Conservation (phyloP, 1,284 basidiomycete species). For the Albatrellus sp. region DNA sequence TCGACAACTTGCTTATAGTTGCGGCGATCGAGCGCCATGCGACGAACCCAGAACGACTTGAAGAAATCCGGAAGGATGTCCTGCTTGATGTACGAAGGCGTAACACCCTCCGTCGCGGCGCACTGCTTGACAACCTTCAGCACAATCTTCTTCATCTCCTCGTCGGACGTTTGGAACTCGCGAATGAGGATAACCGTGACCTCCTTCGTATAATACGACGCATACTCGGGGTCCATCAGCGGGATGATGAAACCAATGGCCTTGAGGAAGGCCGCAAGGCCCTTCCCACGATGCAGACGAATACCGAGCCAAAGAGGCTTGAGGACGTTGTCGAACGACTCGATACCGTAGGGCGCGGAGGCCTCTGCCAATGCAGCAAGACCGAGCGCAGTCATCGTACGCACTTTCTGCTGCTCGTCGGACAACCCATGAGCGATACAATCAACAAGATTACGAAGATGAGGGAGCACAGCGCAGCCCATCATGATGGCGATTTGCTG, state of each 20-base stretch:
- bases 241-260: slow-evolving; percentile 99
- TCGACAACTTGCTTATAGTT: slow-evolving; percentile 98
- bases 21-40: slow-evolving; percentile 93
- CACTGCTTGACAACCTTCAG: slow-evolving; percentile 99
- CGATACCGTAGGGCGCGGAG: slow-evolving; percentile 97
- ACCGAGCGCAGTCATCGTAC: slow-evolving; percentile 96
- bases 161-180: slow-evolving; percentile 98
- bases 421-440: slow-evolving; percentile 93
- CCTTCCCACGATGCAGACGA: slow-evolving; percentile 94
- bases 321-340: slow-evolving; percentile 96
- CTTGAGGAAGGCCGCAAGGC: slow-evolving; percentile 95
- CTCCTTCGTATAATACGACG: slow-evolving; percentile 96
- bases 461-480: slow-evolving; percentile 98
- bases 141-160: slow-evolving; percentile 99
- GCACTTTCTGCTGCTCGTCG: slow-evolving; percentile 98
- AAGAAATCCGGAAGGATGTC: slow-evolving; percentile 99
- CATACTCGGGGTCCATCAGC: slow-evolving; percentile 98
- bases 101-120: slow-evolving; percentile 94
- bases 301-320: slow-evolving; percentile 99
- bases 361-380: slow-evolving; percentile 97
- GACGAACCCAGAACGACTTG: slow-evolving; percentile 95
- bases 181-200: slow-evolving; percentile 96
- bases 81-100: slow-evolving; percentile 86
- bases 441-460: slow-evolving; percentile 92
- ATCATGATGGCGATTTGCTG: slow-evolving; percentile 99